Evolutionary conservation across 305 asterid species (phyloP).

Genomic region (Galium porrigens): DNA sequence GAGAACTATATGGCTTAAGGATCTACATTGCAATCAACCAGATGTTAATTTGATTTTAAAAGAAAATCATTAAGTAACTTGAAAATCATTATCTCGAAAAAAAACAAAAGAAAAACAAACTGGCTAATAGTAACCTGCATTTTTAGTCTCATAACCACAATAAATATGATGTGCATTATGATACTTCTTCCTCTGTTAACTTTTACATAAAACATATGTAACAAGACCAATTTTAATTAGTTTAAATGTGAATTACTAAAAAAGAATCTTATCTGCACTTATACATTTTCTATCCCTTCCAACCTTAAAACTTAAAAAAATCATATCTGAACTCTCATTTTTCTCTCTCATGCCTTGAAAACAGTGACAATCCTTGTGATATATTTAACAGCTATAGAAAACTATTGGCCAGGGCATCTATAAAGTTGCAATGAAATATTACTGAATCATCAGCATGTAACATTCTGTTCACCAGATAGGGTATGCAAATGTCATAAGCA

Average conservation of each 20-base stretch:
- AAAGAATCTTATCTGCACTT: not conserved
- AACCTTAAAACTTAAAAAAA: not conserved
- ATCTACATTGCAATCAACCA: not conserved
- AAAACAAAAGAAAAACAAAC: not conserved
- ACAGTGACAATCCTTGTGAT: not conserved
- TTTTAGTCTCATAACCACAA: not conserved
- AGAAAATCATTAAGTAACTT: not conserved
- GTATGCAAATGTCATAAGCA: not conserved
- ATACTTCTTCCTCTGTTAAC: not conserved
- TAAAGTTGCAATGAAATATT: not conserved
- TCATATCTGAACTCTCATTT: not conserved
- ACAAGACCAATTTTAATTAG: not conserved
- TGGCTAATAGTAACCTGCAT: not conserved
- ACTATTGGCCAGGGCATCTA: not conserved
- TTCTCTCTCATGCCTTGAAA: not conserved
- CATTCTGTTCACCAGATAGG: not conserved
- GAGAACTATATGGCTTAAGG: not conserved
- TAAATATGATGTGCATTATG: not conserved
- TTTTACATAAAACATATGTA: not conserved
- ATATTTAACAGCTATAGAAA: not conserved
- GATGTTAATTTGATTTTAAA: not conserved
- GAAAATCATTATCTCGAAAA: not conserved
- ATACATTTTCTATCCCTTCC: not conserved
- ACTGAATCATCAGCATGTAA: not conserved
- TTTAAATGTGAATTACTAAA: not conserved